Evolutionary conservation across 441 rosid genomes (phyloP), one percentile per base, ranked within the genome.

Genomic region (Euphorbia celastroides): DNA sequence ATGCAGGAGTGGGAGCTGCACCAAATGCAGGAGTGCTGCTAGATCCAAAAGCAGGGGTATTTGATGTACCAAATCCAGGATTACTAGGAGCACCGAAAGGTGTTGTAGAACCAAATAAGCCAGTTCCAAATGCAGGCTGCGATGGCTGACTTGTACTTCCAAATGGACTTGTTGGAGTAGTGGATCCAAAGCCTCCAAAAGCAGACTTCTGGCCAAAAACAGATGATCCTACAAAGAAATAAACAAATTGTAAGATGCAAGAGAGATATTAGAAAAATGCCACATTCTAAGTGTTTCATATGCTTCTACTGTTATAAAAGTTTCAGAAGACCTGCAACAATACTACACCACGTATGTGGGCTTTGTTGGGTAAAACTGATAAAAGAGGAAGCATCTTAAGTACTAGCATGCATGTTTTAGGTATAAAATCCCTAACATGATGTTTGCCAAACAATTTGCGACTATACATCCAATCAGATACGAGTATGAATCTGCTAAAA

Each of bases 71-170:
- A 68, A 89, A 89, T 60, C 86, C 74, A 26, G 93, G 74, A 48
- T 75, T 71, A 31, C 78, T 76, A 31, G 88, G 17, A 4, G 82
- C 78, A 22, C 91, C 88, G 78, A 88, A 90, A 58, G 93, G 84
- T 46, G 92, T 32, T 22, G 90, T 73, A 60, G 93, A 79, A 70
- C 93, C 93, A 79, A 94, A 92, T 58, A 81, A 57, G 71, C 76
- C 75, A 79, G 75, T 77, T 25, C 93, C 95, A 79, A 90, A 93
- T 36, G 84, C 88, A 72, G 95, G 84, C 76, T 93, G 97, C 65
- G 97, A 82, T 75, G 84, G 96, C 70, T 81, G 98, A 72, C 79
- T 71, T 64, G 93, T 77, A 80, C 80, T 81, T 80, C 96, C 97
- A 28, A 93, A 90, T 38, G 90, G 91, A 77, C 82, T 85, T 46